Evolutionary conservation across 2,329 filamentous ascomycete genomes (phyloP).

Genomic region (Cordyceps cateniannulata): DNA sequence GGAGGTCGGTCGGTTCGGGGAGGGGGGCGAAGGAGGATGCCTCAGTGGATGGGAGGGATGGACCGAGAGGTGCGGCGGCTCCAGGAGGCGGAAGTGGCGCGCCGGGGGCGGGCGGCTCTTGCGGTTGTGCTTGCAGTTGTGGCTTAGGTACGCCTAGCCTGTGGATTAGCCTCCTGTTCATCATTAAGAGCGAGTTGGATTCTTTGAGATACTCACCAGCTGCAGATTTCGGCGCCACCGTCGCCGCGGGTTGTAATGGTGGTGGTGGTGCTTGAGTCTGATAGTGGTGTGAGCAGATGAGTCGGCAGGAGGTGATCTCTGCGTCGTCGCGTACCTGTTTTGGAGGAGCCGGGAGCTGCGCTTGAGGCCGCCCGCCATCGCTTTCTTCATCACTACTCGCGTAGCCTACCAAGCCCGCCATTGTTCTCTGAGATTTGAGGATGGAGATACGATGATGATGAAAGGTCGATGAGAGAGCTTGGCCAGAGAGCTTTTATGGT

Average conservation of each 20-base stretch:
- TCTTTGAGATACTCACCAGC: background rate
- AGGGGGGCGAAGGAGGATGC: background rate
- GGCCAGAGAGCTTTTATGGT: background rate
- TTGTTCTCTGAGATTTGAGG: background rate
- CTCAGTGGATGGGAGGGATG: slow-evolving; percentile 30
- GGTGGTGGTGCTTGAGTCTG: background rate
- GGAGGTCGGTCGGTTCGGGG: background rate
- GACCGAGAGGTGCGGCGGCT: slow-evolving; percentile 29
- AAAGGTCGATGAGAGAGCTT: background rate
- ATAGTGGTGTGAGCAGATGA: background rate
- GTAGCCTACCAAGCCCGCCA: slow-evolving; percentile 43
- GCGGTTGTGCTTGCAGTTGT: slow-evolving; percentile 5
- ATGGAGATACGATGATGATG: no score
- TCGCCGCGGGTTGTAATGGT: background rate
- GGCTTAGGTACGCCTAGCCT: background rate
- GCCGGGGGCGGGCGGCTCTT: slow-evolving; percentile 12
- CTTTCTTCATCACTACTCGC: slow-evolving; percentile 48
- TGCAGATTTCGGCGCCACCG: background rate
- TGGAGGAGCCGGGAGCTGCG: background rate
- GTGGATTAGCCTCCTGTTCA: background rate
- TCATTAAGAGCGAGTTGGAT: background rate
- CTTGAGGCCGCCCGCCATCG: slow-evolving; percentile 18
- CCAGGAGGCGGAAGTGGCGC: slow-evolving; percentile 19
- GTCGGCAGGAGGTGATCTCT: background rate
- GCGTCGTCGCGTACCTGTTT: background rate